These are phyloP conservation scores for Clarkia xantiana DNA, from an alignment of 345 rosid genomes.

Conservation along the genomic window DNA sequence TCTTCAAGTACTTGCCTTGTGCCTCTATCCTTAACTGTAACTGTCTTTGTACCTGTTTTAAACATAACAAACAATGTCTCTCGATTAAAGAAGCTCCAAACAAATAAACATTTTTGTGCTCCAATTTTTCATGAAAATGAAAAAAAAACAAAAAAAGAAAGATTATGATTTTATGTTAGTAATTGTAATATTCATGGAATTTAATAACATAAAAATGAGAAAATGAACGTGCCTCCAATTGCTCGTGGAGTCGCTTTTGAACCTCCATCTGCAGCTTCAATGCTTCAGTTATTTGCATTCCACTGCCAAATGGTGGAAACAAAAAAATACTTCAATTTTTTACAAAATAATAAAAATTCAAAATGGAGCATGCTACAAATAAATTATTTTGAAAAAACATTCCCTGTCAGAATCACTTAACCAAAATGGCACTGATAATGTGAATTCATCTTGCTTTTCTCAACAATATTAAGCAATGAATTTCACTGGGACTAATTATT, in stretches of 20 bases:
- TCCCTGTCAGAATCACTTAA: too few species aligned
- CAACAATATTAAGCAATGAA: background rate
- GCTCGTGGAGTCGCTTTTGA: constrained; percentile 92
- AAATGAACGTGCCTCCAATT: constrained; percentile 44
- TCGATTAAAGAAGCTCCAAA: too few species aligned
- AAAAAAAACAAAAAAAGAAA: too few species aligned
- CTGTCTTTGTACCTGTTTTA: constrained; percentile 78
- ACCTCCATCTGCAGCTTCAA: too few species aligned
- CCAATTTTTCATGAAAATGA: too few species aligned
- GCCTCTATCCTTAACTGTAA: constrained; percentile 90
- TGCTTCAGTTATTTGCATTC: constrained; percentile 95
- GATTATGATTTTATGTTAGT: too few species aligned
- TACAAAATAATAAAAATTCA: too few species aligned
- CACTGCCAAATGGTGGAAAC: constrained; percentile 44
- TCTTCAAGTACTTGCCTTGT: constrained; percentile 89
- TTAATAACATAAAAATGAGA: background rate
- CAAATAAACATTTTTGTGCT: background rate
- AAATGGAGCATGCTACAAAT: too few species aligned
- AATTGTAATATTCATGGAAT: background rate
- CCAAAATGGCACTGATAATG: background rate
- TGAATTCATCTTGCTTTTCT: too few species aligned
- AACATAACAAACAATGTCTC: too few species aligned
- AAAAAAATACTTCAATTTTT: too few species aligned
- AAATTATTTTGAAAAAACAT: too few species aligned
- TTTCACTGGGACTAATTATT: background rate